Evolutionary conservation across 345 rosid genomes (phyloP), one percentile per base, ranked within the genome.

Genomic region (Lagerstroemia speciosa): DNA sequence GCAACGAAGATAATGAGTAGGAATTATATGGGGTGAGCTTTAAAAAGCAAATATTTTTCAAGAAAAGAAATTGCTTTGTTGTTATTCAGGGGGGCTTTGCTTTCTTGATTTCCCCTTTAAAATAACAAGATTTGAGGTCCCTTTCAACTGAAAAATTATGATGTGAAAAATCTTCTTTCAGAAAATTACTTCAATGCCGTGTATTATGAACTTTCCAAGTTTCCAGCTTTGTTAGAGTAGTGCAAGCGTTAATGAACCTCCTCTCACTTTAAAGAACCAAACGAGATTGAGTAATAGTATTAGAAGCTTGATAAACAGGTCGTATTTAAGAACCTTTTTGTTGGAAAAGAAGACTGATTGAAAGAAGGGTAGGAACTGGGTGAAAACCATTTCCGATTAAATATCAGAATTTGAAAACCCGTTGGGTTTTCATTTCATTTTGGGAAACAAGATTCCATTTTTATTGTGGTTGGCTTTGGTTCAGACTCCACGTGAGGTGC

Each of bases 401-500:
- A 20, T 20, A 16, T 48, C n/a, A 48, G 53, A 48, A 20, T 29
- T 31, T 62, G 40, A 62, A 31, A 31, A 31, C 10, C 1, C 34
- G 45, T 48, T 48, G 8, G 55, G 55, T 48, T 48, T 48, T 48
- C 43, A 22, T 53, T 32, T 67, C 11, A 1, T 48, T 41, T 29
- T 29, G 53, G 33, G 37, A 27, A 65, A 38, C 38, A 67, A 67
- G 70, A 72, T 48, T 48, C 55, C 30, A 32, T 57, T 68, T 53
- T 52, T 12, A 12, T 7, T 83, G 88, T 84, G 86, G 96, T 71
- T 82, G 89, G 93, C 89, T 84, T 87, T 87, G 93, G 97, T 83
- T 84, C 96, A 90, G 98, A 93, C 83, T 89, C 96, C 98, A 93
- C 97, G 96, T 93, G 98, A 90, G 97, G 84, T 93, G 96, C 94